Evolutionary conservation across 2,329 filamentous ascomycete species (phyloP).

Genomic region (Trichoderma sp.): DNA sequence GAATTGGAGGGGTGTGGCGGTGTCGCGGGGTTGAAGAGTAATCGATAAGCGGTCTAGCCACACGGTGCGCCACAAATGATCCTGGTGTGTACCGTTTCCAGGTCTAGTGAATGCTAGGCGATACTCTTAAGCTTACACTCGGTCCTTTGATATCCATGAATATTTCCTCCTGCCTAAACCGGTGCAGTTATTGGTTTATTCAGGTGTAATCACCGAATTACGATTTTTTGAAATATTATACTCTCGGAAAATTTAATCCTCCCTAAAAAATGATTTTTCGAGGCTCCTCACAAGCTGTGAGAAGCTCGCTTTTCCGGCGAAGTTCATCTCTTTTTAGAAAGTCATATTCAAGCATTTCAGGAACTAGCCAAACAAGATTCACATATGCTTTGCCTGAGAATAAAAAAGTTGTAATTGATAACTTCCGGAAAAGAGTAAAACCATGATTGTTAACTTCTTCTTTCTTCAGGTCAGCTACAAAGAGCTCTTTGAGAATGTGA

Average conservation of each 20-base stretch:
- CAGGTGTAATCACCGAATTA: not conserved
- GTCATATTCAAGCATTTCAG: constrained; percentile 29
- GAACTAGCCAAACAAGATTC: constrained; percentile 32
- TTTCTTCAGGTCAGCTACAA: constrained; percentile 28
- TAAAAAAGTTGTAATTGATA: not conserved
- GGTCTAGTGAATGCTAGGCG: not conserved
- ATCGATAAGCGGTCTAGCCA: constrained; percentile 15
- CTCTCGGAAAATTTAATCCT: not conserved
- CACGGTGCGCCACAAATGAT: constrained; percentile 9
- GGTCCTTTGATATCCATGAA: not conserved
- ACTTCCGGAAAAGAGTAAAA: not conserved
- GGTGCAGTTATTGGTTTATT: not conserved
- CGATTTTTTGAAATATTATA: not conserved
- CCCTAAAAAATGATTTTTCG: constrained; percentile 34
- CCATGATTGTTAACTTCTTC: not conserved
- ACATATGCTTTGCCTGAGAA: constrained; percentile 32
- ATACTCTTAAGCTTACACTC: not conserved
- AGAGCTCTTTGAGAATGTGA: constrained; percentile 33
- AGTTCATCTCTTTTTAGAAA: constrained; percentile 14
- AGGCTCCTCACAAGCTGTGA: constrained; percentile 31
- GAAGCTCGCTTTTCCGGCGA: constrained; percentile 28
- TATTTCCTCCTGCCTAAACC: not conserved
- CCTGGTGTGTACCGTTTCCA: not conserved
- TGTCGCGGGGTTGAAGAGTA: constrained; percentile 22
- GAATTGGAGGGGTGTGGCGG: constrained; percentile 31